Conservation (phyloP, 78 protist genomes). For the Bodo saltans region DNA sequence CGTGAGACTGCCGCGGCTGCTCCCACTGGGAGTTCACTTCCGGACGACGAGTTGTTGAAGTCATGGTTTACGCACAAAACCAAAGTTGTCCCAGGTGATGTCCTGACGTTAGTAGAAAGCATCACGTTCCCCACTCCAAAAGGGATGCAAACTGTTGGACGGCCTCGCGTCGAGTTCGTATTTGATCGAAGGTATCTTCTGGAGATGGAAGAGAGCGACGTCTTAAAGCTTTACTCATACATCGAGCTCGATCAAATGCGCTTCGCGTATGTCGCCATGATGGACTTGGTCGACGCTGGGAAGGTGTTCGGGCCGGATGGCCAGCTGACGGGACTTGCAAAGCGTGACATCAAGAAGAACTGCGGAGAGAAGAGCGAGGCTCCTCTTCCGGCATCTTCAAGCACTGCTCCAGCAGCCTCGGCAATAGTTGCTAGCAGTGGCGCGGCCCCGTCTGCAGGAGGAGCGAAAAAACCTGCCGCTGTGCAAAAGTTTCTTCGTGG, state of each 20-base stretch:
- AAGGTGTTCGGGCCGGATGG: neutral
- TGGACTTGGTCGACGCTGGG: neutral
- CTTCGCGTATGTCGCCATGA: neutral
- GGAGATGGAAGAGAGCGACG: neutral
- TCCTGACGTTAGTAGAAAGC: too few relatives aligned
- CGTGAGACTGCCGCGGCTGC: too few relatives aligned
- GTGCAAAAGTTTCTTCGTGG: neutral
- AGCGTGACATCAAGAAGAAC: neutral
- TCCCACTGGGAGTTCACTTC: too few relatives aligned
- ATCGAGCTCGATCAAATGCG: neutral
- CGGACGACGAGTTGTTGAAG: too few relatives aligned
- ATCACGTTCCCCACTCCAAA: neutral
- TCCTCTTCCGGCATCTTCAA: too few relatives aligned
- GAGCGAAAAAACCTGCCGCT: neutral
- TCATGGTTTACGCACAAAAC: too few relatives aligned
- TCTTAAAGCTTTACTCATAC: neutral
- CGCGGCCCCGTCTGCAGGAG: neutral
- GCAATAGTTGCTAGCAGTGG: neutral
- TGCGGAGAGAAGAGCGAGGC: neutral
- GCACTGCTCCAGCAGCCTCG: neutral
- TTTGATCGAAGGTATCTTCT: neutral
- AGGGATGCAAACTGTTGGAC: neutral
- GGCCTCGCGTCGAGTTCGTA: neutral
- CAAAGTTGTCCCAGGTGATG: too few relatives aligned
- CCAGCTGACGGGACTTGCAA: neutral